phyloP scores from a whole-genome alignment of 805 yeast species.

The Crinitomyces ghanaensis region DNA sequence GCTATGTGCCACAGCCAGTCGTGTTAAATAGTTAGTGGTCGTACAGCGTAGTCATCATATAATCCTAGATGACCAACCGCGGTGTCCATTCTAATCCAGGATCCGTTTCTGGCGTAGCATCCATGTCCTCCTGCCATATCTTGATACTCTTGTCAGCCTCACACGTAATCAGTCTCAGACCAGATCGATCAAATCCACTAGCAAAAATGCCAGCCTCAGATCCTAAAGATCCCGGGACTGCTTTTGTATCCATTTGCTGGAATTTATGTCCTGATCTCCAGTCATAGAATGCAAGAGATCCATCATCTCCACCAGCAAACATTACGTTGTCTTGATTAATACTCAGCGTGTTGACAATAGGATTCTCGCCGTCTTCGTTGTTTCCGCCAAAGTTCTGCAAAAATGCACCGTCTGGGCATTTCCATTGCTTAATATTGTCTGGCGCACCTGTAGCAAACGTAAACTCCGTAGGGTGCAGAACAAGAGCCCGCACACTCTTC shows the following conservation, averaged over 20 bases:
- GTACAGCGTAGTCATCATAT: no score
- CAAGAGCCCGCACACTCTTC: slow-evolving; percentile 66
- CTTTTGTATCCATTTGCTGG: slow-evolving; percentile 42
- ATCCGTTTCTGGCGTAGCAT: slow-evolving; percentile 28
- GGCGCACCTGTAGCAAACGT: slow-evolving; percentile 75
- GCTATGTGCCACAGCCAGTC: no score
- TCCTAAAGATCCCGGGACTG: slow-evolving; percentile 59
- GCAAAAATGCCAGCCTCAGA: slow-evolving; percentile 60
- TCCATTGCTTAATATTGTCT: slow-evolving; percentile 76
- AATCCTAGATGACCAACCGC: no score
- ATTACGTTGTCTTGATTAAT: slow-evolving; percentile 53
- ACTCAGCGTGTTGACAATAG: slow-evolving; percentile 58
- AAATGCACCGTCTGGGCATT: slow-evolving; percentile 63
- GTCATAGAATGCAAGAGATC: slow-evolving; percentile 65
- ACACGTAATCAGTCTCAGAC: slow-evolving; percentile 71
- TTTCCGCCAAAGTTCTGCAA: slow-evolving; percentile 43
- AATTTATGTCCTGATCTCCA: slow-evolving; percentile 57
- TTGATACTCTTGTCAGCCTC: slow-evolving; percentile 75
- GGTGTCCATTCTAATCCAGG: slow-evolving; percentile 31
- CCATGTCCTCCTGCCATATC: slow-evolving; percentile 40
- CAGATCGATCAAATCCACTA: slow-evolving; percentile 67
- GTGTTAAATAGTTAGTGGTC: no score
- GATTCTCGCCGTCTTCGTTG: no score
- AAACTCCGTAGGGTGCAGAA: slow-evolving; percentile 54
- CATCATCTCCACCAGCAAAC: slow-evolving; percentile 79